Base-by-base conservation (phyloP, 805 yeast genomes). In the Yueomyces sinensis region DNA sequence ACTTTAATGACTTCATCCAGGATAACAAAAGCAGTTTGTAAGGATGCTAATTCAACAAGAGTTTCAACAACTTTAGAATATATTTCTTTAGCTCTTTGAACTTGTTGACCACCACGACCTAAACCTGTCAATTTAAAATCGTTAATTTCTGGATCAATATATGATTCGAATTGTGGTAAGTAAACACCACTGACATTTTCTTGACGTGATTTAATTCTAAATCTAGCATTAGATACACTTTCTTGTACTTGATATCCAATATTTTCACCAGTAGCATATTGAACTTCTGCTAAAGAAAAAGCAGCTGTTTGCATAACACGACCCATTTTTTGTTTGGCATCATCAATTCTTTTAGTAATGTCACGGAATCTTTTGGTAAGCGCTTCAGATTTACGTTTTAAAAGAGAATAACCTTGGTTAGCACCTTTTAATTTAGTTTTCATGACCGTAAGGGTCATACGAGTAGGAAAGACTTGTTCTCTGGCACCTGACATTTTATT, bases 101-200 rank as follows among this genome's bases (percentile, higher is more conserved):
- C 94, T 58, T 89, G 97, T 61, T 89, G 97, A 43, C 98, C 97
- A 61, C 98, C 98, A 58, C 96, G 73, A 34, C 98, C 98, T 45
- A 89, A 68, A 47, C 98, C 98, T 4, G 97, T 89, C 74, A 89
- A 67, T 58, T 83, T 83, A 68, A 89, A 89, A 54, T 91, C 98
- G 52, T 89, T 89, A 55, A 83, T 82, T 9, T 75, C 74, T 42
- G 82, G 84, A 52, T 86, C 82, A 40, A 84, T 73, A 45, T 71
- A 79, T 19, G 87, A 74, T 50, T 87, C 95, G 47, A 89, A 91
- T 40, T 87, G 84, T 17, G 98, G 97, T 50, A 89, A 68, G 50
- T 77, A 76, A 27, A 89, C 98, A 62, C 98, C 98, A 42, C 93
- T 78, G 30, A 89, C 97, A 60, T 89, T 89, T 56, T 89, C 98